phyloP scores from a whole-genome alignment of 78 protist genomes.

The Dictyostelium firmibasis region DNA sequence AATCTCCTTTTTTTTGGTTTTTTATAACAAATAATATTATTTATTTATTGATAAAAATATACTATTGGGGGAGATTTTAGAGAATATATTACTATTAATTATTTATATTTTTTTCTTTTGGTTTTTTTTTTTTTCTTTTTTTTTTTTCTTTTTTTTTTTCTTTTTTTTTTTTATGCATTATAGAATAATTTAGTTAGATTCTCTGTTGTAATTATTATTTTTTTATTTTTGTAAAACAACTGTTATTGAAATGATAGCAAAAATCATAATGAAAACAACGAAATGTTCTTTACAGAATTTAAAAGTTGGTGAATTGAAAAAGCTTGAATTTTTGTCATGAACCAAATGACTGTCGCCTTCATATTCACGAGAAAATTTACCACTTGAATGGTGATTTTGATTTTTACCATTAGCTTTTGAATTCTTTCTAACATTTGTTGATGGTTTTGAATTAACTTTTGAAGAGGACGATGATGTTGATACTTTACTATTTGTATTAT shows the following conservation, averaged over 20 bases:
- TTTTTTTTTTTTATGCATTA: no score
- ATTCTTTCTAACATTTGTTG: neutral
- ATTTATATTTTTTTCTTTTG: neutral
- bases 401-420: neutral
- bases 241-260: neutral
- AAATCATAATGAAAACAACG: slow-evolving; percentile 13
- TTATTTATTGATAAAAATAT: neutral
- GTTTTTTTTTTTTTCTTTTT: no score
- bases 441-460: neutral
- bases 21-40: neutral
- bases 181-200: neutral
- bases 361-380: neutral
- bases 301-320: neutral
- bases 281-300: slow-evolving; percentile 40
- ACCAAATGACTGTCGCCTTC: neutral
- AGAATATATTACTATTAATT: neutral
- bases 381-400: neutral
- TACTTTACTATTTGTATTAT: neutral
- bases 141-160: neutral
- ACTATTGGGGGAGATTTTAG: neutral
- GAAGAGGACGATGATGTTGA: neutral
- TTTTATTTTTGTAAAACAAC: slow-evolving; percentile 20
- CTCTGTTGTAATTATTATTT: neutral
- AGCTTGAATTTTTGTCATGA: neutral
- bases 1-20: neutral